Evolutionary conservation across 257 asterid genomes (phyloP), one percentile per base, ranked within the genome.

Genomic region (Thymus mandschuricus): DNA sequence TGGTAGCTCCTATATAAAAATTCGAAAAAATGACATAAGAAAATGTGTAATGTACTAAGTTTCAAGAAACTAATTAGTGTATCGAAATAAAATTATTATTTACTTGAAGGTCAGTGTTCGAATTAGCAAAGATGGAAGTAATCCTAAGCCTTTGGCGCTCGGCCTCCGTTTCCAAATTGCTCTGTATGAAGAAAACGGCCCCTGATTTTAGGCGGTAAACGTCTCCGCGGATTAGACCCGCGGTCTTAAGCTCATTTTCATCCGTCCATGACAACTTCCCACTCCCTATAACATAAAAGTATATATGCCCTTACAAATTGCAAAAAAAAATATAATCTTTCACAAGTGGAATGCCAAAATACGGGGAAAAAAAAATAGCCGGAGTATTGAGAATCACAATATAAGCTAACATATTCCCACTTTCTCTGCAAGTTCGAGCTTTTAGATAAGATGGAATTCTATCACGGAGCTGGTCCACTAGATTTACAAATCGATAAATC

Each of bases 221-320:
- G 72, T 94, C 97, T 21, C 99, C 99, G 27, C 79, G 81, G 50
- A 40, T 67, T 54, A 94, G 3, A 28, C 72, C 83, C 2, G 71
- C 27, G 6, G 68, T 64, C 81, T 64, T 79, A 27, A 68, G 74
- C 6, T 81, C 85, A 74, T 70, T 68, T 48, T 84, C 92, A 27
- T 84, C 90, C 6, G 72, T 76, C 89, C 95, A 94, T 40, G 84
- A 85, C 44, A 94, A 66, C 72, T 54, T 82, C 56, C 99, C 99
- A 69, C 88, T 85, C 81, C 97, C 97, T 94, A 68, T 21, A 21
- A 21, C 21, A 21, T 21, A 21, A 21, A 21, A 21, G 21, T 21
- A 21, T 21, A 21, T 21, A 21, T 21, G 21, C 21, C 21, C 21
- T 21, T 21, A 21, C 21, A 21, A 21, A 21, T 21, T 21, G 21